Evolutionary conservation across 2,329 filamentous ascomycete genomes (phyloP).

Genomic region (Microascus cirrosus): DNA sequence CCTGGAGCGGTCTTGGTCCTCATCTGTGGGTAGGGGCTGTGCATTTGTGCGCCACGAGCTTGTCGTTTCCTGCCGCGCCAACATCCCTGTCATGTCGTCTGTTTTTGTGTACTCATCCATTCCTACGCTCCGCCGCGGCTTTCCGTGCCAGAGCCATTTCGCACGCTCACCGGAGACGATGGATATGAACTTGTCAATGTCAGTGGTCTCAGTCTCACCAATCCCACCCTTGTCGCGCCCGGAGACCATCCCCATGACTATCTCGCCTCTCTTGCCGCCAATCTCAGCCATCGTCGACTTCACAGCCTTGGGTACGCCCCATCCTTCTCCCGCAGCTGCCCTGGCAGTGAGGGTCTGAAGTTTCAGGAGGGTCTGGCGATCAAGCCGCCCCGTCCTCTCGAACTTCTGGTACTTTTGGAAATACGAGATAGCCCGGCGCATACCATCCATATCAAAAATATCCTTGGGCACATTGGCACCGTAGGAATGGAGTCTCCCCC

Average conservation of each 20-base stretch:
- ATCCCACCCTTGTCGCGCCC: slow-evolving; percentile 81
- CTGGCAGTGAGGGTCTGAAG: slow-evolving; percentile 81
- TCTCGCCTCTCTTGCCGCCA: slow-evolving; percentile 85
- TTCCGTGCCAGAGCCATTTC: slow-evolving; percentile 94
- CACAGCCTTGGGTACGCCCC: slow-evolving; percentile 86
- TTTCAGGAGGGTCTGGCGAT: slow-evolving; percentile 70
- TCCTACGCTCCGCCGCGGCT: slow-evolving; percentile 53
- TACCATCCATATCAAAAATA: slow-evolving; percentile 72
- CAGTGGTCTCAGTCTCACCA: slow-evolving; percentile 82
- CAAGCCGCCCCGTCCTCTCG: slow-evolving; percentile 64
- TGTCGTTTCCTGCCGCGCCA: slow-evolving; percentile 43
- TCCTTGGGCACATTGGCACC: slow-evolving; percentile 83
- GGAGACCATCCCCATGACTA: slow-evolving; percentile 90
- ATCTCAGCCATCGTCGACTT: slow-evolving; percentile 93
- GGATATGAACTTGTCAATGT: slow-evolving; percentile 73
- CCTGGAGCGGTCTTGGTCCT: slow-evolving; percentile 16
- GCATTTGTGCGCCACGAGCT: slow-evolving; percentile 16
- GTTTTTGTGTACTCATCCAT: slow-evolving; percentile 33
- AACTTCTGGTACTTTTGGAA: slow-evolving; percentile 89
- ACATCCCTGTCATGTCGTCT: slow-evolving; percentile 31
- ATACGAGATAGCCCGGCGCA: slow-evolving; percentile 72
- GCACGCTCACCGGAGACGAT: slow-evolving; percentile 70
- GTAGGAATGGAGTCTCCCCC: slow-evolving; percentile 77
- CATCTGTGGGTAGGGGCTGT: slow-evolving; percentile 16
- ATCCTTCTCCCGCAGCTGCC: slow-evolving; percentile 77